Conservation (phyloP, 2,329 filamentous ascomycete genomes). For the Helotiales sp. region DNA sequence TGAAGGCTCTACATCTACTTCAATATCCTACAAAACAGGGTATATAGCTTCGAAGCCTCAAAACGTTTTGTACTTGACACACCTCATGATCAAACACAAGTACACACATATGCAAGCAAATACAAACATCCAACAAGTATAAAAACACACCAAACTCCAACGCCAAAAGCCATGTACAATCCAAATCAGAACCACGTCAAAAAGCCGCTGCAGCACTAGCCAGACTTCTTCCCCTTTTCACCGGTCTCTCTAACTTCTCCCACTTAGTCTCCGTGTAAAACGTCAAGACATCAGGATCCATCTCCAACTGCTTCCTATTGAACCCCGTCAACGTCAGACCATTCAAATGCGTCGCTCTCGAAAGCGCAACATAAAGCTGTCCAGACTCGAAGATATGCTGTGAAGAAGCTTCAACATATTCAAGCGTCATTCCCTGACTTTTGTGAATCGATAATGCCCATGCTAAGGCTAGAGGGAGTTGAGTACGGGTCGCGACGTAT, state of each 20-base stretch:
- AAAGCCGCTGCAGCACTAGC: too few relatives aligned
- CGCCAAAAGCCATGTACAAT: too few relatives aligned
- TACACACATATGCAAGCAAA: too few relatives aligned
- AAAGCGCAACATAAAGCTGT: conserved; percentile 31
- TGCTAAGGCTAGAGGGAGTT: conserved; percentile 79
- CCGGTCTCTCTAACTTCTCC: conserved; percentile 22
- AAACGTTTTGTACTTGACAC: too few relatives aligned
- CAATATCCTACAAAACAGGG: too few relatives aligned
- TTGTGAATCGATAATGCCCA: conserved; percentile 98
- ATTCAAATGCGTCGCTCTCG: conserved; percentile 25
- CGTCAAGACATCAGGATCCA: conserved; percentile 28
- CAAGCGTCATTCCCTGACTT: conserved; percentile 80
- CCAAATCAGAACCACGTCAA: too few relatives aligned
- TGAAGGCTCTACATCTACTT: too few relatives aligned
- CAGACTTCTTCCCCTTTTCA: too few relatives aligned
- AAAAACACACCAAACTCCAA: too few relatives aligned
- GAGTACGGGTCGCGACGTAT: conserved; percentile 31
- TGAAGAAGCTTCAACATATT: conserved; percentile 28
- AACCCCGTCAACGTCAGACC: conserved; percentile 29
- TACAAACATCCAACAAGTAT: too few relatives aligned
- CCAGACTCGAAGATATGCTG: conserved; percentile 30
- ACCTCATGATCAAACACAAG: too few relatives aligned
- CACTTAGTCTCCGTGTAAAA: conserved; percentile 30
- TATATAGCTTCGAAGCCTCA: too few relatives aligned
- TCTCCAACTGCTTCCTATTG: conserved; percentile 17